Percentiles rank a stretch among this genome's conserved stretches.
Evolutionary conservation across 495 filamentous ascomycete species (phyloP).

Genomic region (Tuber magnatum): DNA sequence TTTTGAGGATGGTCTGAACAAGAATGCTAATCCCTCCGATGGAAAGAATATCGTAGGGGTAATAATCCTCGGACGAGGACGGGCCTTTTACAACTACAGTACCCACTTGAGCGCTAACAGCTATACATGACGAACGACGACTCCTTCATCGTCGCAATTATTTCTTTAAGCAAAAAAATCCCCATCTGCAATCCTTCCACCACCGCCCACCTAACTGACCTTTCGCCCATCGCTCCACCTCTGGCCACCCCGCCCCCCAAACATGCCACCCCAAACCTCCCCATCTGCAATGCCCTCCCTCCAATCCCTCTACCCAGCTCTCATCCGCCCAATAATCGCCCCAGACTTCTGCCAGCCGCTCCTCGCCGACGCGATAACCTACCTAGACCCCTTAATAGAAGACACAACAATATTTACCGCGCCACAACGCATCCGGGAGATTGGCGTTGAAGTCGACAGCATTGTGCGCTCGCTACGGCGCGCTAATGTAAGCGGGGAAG

Average conservation of each 20-base stretch:
- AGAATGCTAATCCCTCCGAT: not conserved
- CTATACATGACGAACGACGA: not conserved
- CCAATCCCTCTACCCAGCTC: slow-evolving; percentile 22
- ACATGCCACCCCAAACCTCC: not conserved
- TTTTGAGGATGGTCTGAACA: not conserved
- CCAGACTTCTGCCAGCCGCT: slow-evolving; percentile 36
- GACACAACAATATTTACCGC: slow-evolving; percentile 26
- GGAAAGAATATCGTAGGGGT: not conserved
- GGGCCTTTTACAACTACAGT: not conserved
- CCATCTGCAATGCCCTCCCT: slow-evolving; percentile 11
- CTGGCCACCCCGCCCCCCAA: not conserved
- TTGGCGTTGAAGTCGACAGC: slow-evolving; percentile 31
- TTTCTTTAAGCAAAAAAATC: not conserved
- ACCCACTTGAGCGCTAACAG: not conserved
- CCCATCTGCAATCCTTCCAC: not conserved
- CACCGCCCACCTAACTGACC: slow-evolving; percentile 5
- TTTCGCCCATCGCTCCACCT: not conserved
- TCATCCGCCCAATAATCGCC: slow-evolving; percentile 31
- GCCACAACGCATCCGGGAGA: slow-evolving; percentile 23
- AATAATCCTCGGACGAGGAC: not conserved
- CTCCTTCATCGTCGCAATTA: not conserved
- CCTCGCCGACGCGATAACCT: slow-evolving; percentile 21
- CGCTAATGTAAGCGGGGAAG: slow-evolving; percentile 14
- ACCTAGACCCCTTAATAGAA: slow-evolving; percentile 35
- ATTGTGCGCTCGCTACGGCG: slow-evolving; percentile 16